phyloP scores from a whole-genome alignment of 225 moss, liverwort and hornwort species.

The Rhytidiadelphus loreus region DNA sequence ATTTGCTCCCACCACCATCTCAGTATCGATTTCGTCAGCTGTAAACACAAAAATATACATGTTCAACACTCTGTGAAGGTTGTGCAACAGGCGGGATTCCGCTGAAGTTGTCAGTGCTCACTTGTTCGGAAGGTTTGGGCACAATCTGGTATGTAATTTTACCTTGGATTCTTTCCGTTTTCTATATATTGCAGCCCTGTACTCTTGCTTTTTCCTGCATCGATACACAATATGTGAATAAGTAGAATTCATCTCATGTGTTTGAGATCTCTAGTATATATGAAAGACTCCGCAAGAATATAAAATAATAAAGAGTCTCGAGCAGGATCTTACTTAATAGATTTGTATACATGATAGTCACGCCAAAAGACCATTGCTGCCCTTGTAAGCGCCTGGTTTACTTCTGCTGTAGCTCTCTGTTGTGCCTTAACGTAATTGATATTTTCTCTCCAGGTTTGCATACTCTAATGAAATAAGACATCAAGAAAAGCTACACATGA shows the following conservation, averaged over 20 bases:
- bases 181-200: constrained; percentile 45
- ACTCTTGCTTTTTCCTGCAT: constrained; percentile 76
- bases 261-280: neutral
- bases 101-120: neutral
- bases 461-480: constrained; percentile 34
- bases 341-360: constrained; percentile 89
- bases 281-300: neutral
- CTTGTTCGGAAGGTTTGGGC: neutral
- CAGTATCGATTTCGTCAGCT: constrained; percentile 66
- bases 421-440: constrained; percentile 74
- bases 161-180: constrained; percentile 71
- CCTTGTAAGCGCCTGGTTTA: constrained; percentile 93
- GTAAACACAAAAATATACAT: neutral
- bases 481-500: neutral
- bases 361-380: constrained; percentile 99
- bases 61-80: neutral
- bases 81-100: neutral
- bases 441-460: constrained; percentile 87
- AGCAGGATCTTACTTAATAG: constrained; percentile 72
- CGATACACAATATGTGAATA: neutral
- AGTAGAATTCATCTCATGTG: neutral
- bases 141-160: neutral
- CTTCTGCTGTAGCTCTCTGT: constrained; percentile 77
- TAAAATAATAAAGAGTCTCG: neutral
- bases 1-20: constrained; percentile 94